Evolutionary conservation across 1,284 basidiomycete genomes (phyloP).

Genomic region (Cutaneotrichosporon sp.): DNA sequence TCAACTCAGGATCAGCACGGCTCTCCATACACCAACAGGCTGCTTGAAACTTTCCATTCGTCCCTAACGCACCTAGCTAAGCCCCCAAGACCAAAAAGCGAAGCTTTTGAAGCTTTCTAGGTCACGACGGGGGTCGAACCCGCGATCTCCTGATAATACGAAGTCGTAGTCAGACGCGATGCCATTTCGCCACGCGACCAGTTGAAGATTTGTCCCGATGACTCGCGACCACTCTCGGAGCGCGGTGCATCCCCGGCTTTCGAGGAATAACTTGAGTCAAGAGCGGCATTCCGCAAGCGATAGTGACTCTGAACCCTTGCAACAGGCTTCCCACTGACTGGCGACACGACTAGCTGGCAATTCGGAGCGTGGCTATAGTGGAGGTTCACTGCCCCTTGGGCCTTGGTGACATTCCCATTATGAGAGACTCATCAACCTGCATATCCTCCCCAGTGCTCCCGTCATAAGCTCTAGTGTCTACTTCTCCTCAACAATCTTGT

Average conservation of each 20-base stretch:
- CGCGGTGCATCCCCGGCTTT: no score
- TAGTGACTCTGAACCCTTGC: no score
- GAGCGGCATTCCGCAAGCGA: no score
- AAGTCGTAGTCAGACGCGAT: constrained; percentile 12
- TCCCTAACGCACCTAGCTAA: not conserved
- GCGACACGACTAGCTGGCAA: no score
- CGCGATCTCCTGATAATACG: not conserved
- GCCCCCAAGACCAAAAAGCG: not conserved
- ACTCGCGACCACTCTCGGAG: no score
- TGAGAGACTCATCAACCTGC: not conserved
- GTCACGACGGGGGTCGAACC: constrained; percentile 2
- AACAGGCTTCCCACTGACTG: no score
- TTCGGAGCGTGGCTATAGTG: no score
- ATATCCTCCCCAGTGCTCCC: not conserved
- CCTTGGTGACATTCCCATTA: not conserved
- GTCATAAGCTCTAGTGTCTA: constrained; percentile 12
- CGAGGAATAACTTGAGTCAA: no score
- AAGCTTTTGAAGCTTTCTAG: not conserved
- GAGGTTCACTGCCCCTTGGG: not conserved
- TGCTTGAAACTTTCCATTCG: not conserved
- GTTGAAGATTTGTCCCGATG: no score
- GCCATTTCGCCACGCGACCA: constrained; percentile 12
- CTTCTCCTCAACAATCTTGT: constrained; percentile 46
- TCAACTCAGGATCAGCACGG: no score
- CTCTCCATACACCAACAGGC: no score